These are phyloP conservation scores for Rhizopogon vulgaris DNA, from an alignment of 768 basidiomycete genomes.

Conservation along the genomic window DNA sequence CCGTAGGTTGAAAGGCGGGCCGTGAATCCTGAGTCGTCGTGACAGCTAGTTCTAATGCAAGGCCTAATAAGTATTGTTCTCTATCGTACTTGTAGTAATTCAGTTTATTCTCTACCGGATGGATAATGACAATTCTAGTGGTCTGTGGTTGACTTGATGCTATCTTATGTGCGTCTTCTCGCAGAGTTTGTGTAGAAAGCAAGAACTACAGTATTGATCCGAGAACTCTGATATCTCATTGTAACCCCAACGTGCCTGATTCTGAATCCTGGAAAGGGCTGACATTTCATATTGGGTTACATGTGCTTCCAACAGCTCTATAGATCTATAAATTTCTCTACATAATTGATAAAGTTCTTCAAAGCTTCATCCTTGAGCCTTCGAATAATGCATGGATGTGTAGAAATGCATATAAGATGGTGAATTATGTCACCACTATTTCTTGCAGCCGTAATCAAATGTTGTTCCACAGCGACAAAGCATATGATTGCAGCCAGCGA, in stretches of 20 bases:
- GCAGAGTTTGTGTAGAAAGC: too few relatives aligned
- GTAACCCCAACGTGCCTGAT: too few relatives aligned
- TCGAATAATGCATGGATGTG: background rate
- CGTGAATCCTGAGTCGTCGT: too few relatives aligned
- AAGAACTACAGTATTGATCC: too few relatives aligned
- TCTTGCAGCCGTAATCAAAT: background rate
- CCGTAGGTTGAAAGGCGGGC: background rate
- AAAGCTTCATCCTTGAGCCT: background rate
- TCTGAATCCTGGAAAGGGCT: background rate
- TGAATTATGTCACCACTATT: background rate
- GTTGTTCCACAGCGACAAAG: conserved; percentile 2
- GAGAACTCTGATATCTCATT: too few relatives aligned
- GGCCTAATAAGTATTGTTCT: too few relatives aligned
- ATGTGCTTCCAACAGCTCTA: background rate
- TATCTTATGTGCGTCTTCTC: too few relatives aligned
- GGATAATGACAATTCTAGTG: too few relatives aligned
- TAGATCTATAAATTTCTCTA: background rate
- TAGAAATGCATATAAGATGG: background rate
- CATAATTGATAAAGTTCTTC: background rate
- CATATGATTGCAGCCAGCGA: conserved; percentile 1
- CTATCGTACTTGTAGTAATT: too few relatives aligned
- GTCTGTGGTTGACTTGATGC: too few relatives aligned
- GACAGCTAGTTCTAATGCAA: too few relatives aligned
- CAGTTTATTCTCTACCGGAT: too few relatives aligned
- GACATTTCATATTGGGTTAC: background rate